Base-by-base conservation (phyloP, 495 filamentous ascomycete species). In the Cudoniella acicularis region DNA sequence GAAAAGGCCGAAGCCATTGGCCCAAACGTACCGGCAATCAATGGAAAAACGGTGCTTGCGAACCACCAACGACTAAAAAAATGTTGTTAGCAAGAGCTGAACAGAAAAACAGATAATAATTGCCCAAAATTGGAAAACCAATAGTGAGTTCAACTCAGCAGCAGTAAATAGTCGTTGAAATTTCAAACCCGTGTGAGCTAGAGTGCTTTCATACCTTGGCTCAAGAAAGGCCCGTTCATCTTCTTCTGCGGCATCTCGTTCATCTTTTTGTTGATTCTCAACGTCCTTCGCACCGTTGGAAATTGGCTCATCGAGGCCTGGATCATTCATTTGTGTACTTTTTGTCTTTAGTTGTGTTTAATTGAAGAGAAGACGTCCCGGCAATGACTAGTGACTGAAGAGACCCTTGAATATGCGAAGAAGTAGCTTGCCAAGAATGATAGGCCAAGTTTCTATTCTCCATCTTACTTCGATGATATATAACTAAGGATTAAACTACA, bases 1-100 rank as follows among this genome's bases (percentile, higher is more conserved):
- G 80, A 89, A 79, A 96, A 91, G 18, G 88, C 85, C 30, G 75
- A 77, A 20, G 90, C 91, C 56, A 94, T 88, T 2, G 91, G 91
- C 0, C 91, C 91, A 54, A 96, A 62, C 2, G 66, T 66, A 10
- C 66, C 66, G 20, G 66, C 64, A 4, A 64, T 62, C 17, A 68
- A 45, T 25, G 91, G 91, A 61, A 91, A 90, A 10, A 84, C 88
- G 0, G 90, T 89, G 20, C 85, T 88, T 9, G 89, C 88, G 63
- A 93, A 87, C 91, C 91, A 96, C 90, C 90, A 96, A 42, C 85
- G 84, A 57, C 86, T 68, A 45, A 10, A 47, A 24, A 8, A 49
- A 54, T 9, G 8, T 20, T 21, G 36, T 8, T 23, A 49, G 10
- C 22, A 26, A n/a, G n/a, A n/a, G n/a, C n/a, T n/a, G n/a, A n/a